phyloP scores from a whole-genome alignment of 495 filamentous ascomycete species.

The Elasticomyces elasticus region DNA sequence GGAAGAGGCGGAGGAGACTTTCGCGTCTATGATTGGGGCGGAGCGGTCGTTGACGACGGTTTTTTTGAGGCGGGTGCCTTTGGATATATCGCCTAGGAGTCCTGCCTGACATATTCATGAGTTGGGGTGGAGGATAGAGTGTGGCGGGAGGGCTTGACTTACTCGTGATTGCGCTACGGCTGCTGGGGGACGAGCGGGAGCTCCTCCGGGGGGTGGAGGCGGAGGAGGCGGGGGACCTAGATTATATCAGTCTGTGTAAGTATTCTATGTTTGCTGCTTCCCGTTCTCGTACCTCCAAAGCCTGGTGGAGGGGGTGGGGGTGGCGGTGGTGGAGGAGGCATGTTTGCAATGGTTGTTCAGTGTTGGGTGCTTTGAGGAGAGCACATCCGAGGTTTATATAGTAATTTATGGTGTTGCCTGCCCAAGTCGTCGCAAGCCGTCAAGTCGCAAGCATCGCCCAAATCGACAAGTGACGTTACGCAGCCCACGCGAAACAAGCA shows the following conservation, averaged over 20 bases:
- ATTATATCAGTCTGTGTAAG: neutral
- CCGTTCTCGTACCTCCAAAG: slow-evolving; percentile 34
- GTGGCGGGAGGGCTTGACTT: too few relatives aligned
- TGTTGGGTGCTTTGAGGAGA: neutral
- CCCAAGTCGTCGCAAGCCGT: neutral
- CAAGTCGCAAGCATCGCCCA: too few relatives aligned
- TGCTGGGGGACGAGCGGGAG: slow-evolving; percentile 42
- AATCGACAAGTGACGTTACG: too few relatives aligned
- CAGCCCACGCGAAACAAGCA: too few relatives aligned
- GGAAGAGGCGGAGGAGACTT: slow-evolving; percentile 43
- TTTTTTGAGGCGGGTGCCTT: slow-evolving; percentile 75
- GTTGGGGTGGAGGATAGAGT: too few relatives aligned
- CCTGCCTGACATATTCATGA: slow-evolving; percentile 78
- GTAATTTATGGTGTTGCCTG: neutral
- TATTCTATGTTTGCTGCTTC: neutral
- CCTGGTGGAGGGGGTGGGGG: slow-evolving; percentile 55
- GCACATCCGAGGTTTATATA: neutral
- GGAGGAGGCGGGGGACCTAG: slow-evolving; percentile 59
- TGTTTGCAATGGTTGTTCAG: neutral
- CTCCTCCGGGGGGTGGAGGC: slow-evolving; percentile 38
- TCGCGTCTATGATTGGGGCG: slow-evolving; percentile 54
- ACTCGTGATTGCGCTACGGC: slow-evolving; percentile 45
- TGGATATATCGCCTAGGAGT: slow-evolving; percentile 78
- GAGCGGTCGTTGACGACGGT: slow-evolving; percentile 90
- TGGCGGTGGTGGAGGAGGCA: slow-evolving; percentile 50